These are phyloP conservation scores for Nidula niveotomentosa DNA, from an alignment of 1,284 basidiomycete species.

Conservation along the genomic window DNA sequence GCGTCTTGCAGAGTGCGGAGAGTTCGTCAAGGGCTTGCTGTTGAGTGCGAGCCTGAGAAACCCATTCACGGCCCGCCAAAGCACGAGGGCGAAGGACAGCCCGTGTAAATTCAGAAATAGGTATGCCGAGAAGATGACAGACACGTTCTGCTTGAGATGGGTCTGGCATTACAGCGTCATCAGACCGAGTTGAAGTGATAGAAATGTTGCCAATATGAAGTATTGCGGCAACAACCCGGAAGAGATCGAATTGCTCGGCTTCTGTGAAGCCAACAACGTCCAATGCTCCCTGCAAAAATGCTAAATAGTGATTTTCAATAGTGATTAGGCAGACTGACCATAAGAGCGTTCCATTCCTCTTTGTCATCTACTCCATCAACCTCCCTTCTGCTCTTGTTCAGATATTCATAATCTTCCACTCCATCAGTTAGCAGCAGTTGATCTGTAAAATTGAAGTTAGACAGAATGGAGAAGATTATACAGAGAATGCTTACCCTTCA, in stretches of 20 bases:
- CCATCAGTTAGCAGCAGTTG: conserved; percentile 75
- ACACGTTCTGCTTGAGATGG: conserved; percentile 86
- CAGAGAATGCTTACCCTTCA: conserved; percentile 57
- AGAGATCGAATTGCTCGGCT: conserved; percentile 89
- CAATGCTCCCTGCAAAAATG: conserved; percentile 60
- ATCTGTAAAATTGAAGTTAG: conserved; percentile 40
- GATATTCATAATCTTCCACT: conserved; percentile 86
- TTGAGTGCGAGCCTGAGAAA: conserved; percentile 88
- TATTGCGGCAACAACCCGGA: conserved; percentile 92
- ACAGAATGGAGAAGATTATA: not conserved
- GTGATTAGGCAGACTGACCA: conserved; percentile 40
- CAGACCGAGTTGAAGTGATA: conserved; percentile 80
- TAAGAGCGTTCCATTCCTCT: conserved; percentile 85
- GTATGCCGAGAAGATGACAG: conserved; percentile 93
- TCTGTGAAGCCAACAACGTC: conserved; percentile 86
- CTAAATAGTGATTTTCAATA: not conserved
- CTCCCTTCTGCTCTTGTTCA: conserved; percentile 87
- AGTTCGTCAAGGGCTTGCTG: conserved; percentile 96
- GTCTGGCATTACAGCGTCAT: conserved; percentile 87
- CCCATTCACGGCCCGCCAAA: conserved; percentile 96
- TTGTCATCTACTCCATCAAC: conserved; percentile 95
- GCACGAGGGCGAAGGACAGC: conserved; percentile 88
- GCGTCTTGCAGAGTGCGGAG: conserved; percentile 89
- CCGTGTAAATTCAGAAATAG: conserved; percentile 85
- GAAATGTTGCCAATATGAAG: conserved; percentile 95